Percentiles rank a stretch among this genome's conserved stretches.
phyloP scores from a whole-genome alignment of 2,329 filamentous ascomycete species.

The Dactylellina leptospora region DNA sequence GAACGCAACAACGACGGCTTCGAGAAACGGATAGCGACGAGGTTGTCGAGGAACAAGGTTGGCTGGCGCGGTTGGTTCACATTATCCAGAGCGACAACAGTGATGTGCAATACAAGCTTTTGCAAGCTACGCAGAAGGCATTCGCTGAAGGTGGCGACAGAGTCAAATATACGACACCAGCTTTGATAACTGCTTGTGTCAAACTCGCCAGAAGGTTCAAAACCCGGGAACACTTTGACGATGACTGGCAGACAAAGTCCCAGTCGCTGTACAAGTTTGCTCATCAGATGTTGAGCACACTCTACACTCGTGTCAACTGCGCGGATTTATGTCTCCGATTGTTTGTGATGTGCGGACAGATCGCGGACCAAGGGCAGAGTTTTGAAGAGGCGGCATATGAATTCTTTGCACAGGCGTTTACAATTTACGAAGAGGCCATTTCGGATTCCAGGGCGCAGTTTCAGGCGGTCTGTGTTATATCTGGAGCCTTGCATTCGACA shows the following conservation, averaged over 20 bases:
- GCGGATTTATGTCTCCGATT: slow-evolving; percentile 88
- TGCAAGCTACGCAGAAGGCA: slow-evolving; percentile 86
- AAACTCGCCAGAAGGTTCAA: slow-evolving; percentile 91
- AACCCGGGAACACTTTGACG: slow-evolving; percentile 81
- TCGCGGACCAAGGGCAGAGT: slow-evolving; percentile 81
- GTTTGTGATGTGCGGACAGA: slow-evolving; percentile 90
- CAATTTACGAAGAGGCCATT: slow-evolving; percentile 94
- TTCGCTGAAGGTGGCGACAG: slow-evolving; percentile 93
- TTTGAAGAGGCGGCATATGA: slow-evolving; percentile 98
- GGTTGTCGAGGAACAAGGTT: slow-evolving; percentile 96
- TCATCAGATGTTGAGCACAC: slow-evolving; percentile 82
- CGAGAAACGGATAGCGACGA: slow-evolving; percentile 89
- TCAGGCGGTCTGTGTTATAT: slow-evolving; percentile 94
- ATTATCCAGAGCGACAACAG: slow-evolving; percentile 84
- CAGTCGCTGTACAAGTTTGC: slow-evolving; percentile 94
- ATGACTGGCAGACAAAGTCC: slow-evolving; percentile 74
- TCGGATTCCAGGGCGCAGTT: slow-evolving; percentile 97
- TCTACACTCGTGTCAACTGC: slow-evolving; percentile 87
- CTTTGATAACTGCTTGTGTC: slow-evolving; percentile 86
- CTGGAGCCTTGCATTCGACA: slow-evolving; percentile 85
- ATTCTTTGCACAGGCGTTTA: slow-evolving; percentile 98
- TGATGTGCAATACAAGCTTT: slow-evolving; percentile 90
- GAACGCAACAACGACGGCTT: slow-evolving; percentile 69
- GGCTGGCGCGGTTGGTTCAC: slow-evolving; percentile 91
- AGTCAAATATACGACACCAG: slow-evolving; percentile 93